Base-by-base conservation (phyloP, 768 basidiomycete species). In the Panaeolus cyanescens region DNA sequence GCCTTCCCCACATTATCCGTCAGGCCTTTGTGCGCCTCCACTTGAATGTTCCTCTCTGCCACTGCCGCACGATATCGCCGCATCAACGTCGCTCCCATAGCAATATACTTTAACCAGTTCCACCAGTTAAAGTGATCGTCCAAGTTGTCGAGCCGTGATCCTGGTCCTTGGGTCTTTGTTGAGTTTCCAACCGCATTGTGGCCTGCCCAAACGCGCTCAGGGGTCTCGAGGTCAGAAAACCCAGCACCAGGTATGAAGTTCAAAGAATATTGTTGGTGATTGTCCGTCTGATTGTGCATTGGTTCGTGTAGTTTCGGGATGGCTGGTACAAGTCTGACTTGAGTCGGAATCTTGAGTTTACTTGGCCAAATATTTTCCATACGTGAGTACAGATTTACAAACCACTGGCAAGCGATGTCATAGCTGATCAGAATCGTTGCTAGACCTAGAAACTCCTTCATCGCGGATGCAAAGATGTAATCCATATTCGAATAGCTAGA, bases 161-260 rank as follows among this genome's bases (percentile, higher is more conserved):
- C 74, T 0, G 74, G 74, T 0, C 72, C 75, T 72, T 75, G 77
- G 22, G 75, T 73, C 3, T 68, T 64, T 0, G 74, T 77, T 22
- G 71, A 70, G 0, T 63, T 59, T 3, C 71, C 71, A 0, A 64
- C 58, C 0, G 60, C 56, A 58, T 77, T 75, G 9, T 67, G 40
- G 0, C 32, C 55, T 0, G 72, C 50, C 79, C 79, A 80, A 1
- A 62, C 59, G 0, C 67, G 61, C 39, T 80, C 77, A 0, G 70
- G 66, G 0, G 60, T 70, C 56, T 80, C 74, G 0, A 72, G 67
- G 59, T 75, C 74, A 3, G 67, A 69, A 1, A 69, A 60, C 1
- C 70, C 74, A 31, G 64, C 59, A 2, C 70, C 65, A 4, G 28
- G 34, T 2, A 63, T 32, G 22, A 59, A 65, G 57, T 74, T 75